These are phyloP conservation scores for Russula sp. DNA, from an alignment of 768 basidiomycete genomes.

Conservation along the genomic window DNA sequence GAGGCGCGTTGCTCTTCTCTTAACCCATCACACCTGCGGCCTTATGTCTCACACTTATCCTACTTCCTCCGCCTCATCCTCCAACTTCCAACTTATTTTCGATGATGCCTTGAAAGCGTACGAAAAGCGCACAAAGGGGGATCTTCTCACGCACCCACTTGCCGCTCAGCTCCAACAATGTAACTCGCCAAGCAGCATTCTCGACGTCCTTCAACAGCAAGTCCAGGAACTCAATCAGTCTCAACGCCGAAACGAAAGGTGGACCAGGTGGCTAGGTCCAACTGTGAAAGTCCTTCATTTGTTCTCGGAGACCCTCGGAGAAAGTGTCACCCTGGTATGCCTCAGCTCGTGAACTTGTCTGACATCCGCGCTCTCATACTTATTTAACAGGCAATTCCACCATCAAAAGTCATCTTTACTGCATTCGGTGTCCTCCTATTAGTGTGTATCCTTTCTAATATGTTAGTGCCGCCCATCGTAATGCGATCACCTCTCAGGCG, in stretches of 20 bases:
- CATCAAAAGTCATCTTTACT: neutral
- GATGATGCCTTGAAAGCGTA: conserved; percentile 1
- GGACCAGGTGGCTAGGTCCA: neutral
- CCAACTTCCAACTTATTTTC: neutral
- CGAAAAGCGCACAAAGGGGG: neutral
- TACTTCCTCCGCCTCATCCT: neutral
- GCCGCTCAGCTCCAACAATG: neutral
- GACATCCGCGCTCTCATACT: neutral
- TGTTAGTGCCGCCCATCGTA: neutral
- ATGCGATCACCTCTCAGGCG: neutral
- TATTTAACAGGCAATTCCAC: neutral
- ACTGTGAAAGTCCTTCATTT: neutral
- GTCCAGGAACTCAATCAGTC: neutral
- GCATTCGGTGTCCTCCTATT: neutral
- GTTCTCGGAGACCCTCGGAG: neutral
- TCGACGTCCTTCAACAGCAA: neutral
- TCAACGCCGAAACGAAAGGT: neutral
- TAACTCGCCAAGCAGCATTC: neutral
- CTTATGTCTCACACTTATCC: neutral
- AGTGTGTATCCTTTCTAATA: neutral
- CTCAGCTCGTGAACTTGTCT: no score
- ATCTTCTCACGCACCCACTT: neutral
- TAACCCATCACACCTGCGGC: neutral
- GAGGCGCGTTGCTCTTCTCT: no score
- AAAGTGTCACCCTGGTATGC: neutral